Conservation (phyloP, 78 protist genomes). For the Mantamonas sphyraenae region DNA sequence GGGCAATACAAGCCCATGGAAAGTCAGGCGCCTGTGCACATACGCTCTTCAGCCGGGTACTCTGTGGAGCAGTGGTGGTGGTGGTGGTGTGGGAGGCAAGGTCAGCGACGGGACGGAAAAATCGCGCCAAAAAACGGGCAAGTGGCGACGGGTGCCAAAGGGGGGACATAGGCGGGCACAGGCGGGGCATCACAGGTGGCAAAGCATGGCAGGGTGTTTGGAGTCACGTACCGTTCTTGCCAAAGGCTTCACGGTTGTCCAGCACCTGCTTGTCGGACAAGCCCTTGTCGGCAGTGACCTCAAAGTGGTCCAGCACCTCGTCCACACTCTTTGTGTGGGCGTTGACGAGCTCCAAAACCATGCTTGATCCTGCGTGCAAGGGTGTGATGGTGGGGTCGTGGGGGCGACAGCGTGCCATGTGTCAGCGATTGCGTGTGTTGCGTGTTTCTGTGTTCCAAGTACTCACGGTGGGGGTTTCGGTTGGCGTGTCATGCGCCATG, state of each 20-base stretch:
- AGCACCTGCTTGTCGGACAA: slow-evolving; percentile 4
- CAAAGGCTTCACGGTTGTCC: neutral
- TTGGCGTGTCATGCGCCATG: too few relatives aligned
- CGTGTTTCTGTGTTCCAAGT: too few relatives aligned
- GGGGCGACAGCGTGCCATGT: too few relatives aligned
- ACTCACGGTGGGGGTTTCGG: too few relatives aligned
- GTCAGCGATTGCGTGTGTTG: neutral
- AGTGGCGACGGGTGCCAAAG: neutral
- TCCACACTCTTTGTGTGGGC: neutral
- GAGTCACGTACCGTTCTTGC: slow-evolving; percentile 9
- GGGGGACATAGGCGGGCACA: neutral
- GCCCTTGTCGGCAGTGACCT: neutral
- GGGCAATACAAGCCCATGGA: neutral
- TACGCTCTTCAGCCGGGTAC: neutral
- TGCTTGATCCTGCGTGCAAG: neutral
- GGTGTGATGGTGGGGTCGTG: too few relatives aligned
- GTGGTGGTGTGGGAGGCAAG: neutral
- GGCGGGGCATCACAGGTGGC: neutral
- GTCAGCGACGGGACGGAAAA: neutral
- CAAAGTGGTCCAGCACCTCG: neutral
- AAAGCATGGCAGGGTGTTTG: neutral
- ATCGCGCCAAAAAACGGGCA: neutral
- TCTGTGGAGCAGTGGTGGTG: too few relatives aligned
- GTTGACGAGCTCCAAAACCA: neutral
- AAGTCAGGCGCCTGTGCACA: neutral